Percentiles rank a stretch among this genome's conserved stretches.
phyloP scores from a whole-genome alignment of 2,329 filamentous ascomycete species.

The Sclerotinia nivalis region DNA sequence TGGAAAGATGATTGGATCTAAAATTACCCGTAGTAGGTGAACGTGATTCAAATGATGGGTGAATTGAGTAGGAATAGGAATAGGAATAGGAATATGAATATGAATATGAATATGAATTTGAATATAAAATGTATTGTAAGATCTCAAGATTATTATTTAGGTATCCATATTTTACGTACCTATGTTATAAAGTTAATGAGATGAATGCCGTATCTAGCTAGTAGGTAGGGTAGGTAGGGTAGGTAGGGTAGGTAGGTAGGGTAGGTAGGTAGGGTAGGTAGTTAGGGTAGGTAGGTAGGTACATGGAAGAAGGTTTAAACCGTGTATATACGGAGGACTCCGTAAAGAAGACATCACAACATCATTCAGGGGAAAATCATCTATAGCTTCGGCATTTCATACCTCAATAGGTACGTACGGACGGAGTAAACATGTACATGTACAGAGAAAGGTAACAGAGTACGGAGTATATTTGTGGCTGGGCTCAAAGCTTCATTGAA shows the following conservation, averaged over 20 bases:
- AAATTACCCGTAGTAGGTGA: background rate
- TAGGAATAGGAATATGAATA: background rate
- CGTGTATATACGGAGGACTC: background rate
- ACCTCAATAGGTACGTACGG: background rate
- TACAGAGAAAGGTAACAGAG: background rate
- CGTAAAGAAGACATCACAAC: background rate
- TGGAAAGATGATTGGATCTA: background rate
- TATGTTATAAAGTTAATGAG: background rate
- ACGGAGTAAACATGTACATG: background rate
- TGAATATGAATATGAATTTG: background rate
- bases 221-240: too few species aligned
- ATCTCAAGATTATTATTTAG: too few species aligned
- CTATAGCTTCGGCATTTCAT: background rate
- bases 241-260: too few species aligned
- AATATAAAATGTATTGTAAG: background rate
- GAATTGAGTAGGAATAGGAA: too few species aligned
- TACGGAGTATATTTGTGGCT: background rate
- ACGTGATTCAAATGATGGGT: background rate
- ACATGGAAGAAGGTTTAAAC: background rate
- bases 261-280: too few species aligned
- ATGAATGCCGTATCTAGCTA: background rate
- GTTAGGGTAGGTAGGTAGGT: background rate
- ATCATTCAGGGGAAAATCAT: slow-evolving; percentile 1
- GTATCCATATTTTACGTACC: background rate
- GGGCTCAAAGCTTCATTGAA: background rate